Conservation (phyloP, 2,329 filamentous ascomycete species). For the Epichloe sp. region DNA sequence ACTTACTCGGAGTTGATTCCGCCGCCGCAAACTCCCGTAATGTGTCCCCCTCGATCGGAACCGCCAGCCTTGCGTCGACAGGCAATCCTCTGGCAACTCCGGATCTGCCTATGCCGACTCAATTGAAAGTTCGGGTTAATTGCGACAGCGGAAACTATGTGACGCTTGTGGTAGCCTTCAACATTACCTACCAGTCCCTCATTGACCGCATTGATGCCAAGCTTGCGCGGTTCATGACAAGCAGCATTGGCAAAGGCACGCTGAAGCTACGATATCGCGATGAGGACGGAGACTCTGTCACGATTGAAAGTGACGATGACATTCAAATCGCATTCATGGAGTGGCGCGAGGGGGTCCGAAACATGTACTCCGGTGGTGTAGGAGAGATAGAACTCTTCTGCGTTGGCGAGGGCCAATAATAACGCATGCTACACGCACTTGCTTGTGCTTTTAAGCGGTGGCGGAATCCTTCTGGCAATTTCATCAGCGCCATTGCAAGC, state of each 20-base stretch:
- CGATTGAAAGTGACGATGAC: slow-evolving; percentile 89
- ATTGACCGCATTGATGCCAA: slow-evolving; percentile 96
- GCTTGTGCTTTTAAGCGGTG: background rate
- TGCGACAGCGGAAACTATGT: slow-evolving; percentile 78
- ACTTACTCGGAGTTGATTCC: slow-evolving; percentile 25
- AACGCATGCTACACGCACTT: background rate
- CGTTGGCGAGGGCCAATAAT: slow-evolving; percentile 33
- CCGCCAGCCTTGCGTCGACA: slow-evolving; percentile 15
- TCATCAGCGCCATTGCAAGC: background rate
- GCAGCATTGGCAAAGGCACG: slow-evolving; percentile 69
- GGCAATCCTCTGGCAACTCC: slow-evolving; percentile 24
- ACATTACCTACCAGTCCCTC: slow-evolving; percentile 85
- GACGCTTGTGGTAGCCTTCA: slow-evolving; percentile 90
- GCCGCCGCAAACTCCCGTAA: slow-evolving; percentile 27
- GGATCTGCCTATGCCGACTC: slow-evolving; percentile 48
- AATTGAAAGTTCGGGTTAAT: slow-evolving; percentile 92
- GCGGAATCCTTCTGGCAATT: background rate
- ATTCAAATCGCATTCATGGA: slow-evolving; percentile 92
- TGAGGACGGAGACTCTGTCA: slow-evolving; percentile 84
- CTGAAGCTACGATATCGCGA: slow-evolving; percentile 85
- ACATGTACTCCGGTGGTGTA: slow-evolving; percentile 52
- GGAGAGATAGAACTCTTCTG: slow-evolving; percentile 88
- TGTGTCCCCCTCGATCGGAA: slow-evolving; percentile 33
- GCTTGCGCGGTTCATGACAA: slow-evolving; percentile 70
- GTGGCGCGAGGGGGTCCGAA: slow-evolving; percentile 61